Base-by-base conservation (phyloP, 371 early-diverging fungal genomes). In the Mycotypha africana region DNA sequence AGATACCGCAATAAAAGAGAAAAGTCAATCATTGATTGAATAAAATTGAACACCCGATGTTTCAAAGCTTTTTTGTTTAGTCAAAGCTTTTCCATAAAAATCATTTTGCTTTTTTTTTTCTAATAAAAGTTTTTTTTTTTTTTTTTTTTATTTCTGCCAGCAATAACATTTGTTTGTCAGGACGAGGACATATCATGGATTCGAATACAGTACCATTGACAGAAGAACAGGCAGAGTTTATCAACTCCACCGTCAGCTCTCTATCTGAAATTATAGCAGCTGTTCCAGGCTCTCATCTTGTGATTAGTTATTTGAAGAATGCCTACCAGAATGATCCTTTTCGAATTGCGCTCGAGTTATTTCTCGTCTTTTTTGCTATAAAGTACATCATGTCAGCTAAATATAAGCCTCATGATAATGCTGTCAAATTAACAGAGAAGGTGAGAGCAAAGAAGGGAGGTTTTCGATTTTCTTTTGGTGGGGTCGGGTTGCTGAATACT, bases 261-360 rank as follows among this genome's bases (percentile, higher is more conserved):
- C 38, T 73, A 4, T 69, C 67, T 38, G 63, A 60, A 21, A 37
- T 67, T 20, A 60, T 73, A 20, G 46, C 51, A 23, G 53, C 74
- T 15, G 69, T 92, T 53, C 95, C 95, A 5, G 92, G 93, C 1
- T 84, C 87, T 7, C 71, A 71, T 39, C 78, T 91, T 41, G 79
- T 82, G 12, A 67, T 85, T 49, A 68, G 78, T 53, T 98, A 98
- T 67, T 73, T 95, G 53, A 84, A 87, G 60, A 89, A 82, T 57
- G 91, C 92, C 32, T 91, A 98, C 78, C 95, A 95, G 72, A 81
- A 98, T 68, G 98, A 98, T 65, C 98, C 97, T 3, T 85, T 91
- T 65, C 86, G 96, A 47, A 84, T 91, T 25, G 70, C 88, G 34
- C 78, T 98, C 19, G 98, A 97, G 56, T 65, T 88, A 7, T 76